A percentile compares a stretch with the other conserved stretches of the same genome.
phyloP scores from a whole-genome alignment of 257 asterid species.

The Catharanthus roseus region DNA sequence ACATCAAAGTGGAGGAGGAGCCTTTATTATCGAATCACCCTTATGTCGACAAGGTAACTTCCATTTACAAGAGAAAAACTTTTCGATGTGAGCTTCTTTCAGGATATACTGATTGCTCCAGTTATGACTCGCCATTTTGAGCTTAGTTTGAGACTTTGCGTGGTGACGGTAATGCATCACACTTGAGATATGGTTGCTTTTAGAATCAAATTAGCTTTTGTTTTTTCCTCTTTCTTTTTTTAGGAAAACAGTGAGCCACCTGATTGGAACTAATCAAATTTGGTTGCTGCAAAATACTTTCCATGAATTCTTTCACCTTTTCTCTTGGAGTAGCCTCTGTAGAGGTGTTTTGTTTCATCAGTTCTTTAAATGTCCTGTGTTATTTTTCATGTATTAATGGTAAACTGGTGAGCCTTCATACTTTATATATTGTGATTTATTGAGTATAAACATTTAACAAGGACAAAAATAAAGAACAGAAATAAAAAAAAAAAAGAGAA shows the following conservation, averaged over 20 bases:
- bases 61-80: slow-evolving; percentile 2
- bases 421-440: background rate
- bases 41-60: slow-evolving; percentile 72
- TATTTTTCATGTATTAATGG: background rate
- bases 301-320: background rate
- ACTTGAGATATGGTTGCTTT: background rate
- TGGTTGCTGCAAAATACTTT: slow-evolving; percentile 9
- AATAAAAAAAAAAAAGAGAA: background rate
- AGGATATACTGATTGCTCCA: background rate
- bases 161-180: background rate
- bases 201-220: background rate
- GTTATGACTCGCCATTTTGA: background rate
- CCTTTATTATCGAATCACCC: slow-evolving; percentile 91
- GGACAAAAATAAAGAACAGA: background rate
- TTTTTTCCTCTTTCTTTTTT: background rate
- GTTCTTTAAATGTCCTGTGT: background rate
- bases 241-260: too few relatives aligned
- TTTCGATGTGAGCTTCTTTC: background rate
- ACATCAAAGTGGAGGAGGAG: slow-evolving; percentile 81
- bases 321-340: background rate
- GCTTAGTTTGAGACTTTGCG: slow-evolving; percentile 1
- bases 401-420: too few relatives aligned
- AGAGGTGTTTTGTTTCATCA: background rate
- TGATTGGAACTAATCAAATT: background rate
- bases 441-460: background rate